Conservation (phyloP, 2,329 filamentous ascomycete species). For the Diaporthe sp. region DNA sequence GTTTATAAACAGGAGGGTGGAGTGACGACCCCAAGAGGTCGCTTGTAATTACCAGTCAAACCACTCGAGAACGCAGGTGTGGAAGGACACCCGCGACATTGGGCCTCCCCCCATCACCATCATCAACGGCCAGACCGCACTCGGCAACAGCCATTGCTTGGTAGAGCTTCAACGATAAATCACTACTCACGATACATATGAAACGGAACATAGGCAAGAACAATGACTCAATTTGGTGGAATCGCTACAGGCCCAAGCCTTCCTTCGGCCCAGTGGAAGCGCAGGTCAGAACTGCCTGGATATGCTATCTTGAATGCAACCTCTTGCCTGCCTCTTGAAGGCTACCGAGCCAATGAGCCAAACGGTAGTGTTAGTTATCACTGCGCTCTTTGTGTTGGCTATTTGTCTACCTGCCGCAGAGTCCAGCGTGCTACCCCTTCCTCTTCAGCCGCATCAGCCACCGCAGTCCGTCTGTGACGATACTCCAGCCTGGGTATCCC, state of each 20-base stretch:
- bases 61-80: background rate
- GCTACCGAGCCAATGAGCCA: too few relatives aligned
- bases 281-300: background rate
- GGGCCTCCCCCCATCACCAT: background rate
- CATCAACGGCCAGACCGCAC: background rate
- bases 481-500: background rate
- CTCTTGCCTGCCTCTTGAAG: background rate
- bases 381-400: too few relatives aligned
- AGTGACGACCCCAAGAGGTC: background rate
- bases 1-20: background rate
- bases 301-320: background rate
- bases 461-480: background rate
- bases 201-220: background rate
- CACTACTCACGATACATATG: conserved; percentile 4
- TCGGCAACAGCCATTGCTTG: background rate
- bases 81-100: background rate
- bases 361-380: accelerated
- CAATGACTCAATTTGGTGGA: background rate
- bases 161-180: background rate
- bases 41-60: background rate
- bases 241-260: background rate
- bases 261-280: background rate
- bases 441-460: background rate
- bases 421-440: background rate
- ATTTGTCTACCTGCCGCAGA: background rate